These are phyloP conservation scores for Metschnikowia bowlesiae DNA, from an alignment of 805 yeast genomes.

Conservation along the genomic window DNA sequence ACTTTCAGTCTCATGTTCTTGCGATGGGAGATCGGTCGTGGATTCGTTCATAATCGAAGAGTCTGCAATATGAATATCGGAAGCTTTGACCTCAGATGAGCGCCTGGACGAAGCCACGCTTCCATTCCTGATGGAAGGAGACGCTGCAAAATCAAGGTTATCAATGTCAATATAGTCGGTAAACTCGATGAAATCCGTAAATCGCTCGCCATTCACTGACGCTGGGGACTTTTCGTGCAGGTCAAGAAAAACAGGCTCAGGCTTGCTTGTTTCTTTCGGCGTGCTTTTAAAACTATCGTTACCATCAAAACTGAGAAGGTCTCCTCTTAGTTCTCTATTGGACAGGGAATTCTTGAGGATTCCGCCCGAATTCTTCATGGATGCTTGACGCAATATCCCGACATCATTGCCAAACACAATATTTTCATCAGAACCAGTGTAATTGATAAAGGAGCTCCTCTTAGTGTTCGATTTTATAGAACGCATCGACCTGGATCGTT, in stretches of 20 bases:
- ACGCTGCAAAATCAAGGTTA: slow-evolving; percentile 25
- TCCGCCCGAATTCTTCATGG: slow-evolving; percentile 32
- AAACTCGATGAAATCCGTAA: slow-evolving; percentile 36
- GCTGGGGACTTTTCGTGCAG: not conserved
- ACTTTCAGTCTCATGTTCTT: not conserved
- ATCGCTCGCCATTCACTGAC: slow-evolving; percentile 12
- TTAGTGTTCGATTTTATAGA: slow-evolving; percentile 40
- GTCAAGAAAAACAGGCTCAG: not conserved
- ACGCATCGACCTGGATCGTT: slow-evolving; percentile 57
- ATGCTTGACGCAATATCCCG: slow-evolving; percentile 15
- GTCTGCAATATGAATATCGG: not conserved
- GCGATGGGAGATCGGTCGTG: not conserved
- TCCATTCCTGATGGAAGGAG: slow-evolving; percentile 4
- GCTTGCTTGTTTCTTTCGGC: not conserved
- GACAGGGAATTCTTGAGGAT: slow-evolving; percentile 36
- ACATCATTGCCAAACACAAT: slow-evolving; percentile 25
- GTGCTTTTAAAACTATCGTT: slow-evolving; percentile 1
- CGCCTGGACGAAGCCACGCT: not conserved
- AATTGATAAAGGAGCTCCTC: slow-evolving; percentile 37
- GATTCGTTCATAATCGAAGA: not conserved
- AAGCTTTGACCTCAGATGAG: not conserved
- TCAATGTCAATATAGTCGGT: slow-evolving; percentile 39
- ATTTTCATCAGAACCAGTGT: slow-evolving; percentile 39
- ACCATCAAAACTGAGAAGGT: slow-evolving; percentile 10
- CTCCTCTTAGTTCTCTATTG: slow-evolving; percentile 16